Conservation (phyloP, 2,329 filamentous ascomycete genomes). For the Hypoxylon sp. region DNA sequence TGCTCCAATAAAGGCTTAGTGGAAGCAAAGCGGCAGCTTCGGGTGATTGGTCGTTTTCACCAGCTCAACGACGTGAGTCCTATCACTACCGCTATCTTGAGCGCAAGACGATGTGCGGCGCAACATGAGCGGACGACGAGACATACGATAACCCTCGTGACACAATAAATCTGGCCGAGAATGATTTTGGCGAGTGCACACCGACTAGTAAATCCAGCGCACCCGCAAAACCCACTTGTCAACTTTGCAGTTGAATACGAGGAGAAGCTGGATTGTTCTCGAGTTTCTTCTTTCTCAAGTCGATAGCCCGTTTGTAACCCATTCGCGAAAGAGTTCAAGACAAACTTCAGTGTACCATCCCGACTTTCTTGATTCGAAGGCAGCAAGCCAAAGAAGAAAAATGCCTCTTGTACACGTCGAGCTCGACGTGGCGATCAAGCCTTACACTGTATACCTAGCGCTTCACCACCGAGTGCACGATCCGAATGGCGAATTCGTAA, state of each 20-base stretch:
- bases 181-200: not conserved
- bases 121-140: constrained; percentile 2
- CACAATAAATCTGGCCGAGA: not conserved
- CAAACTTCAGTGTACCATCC: not conserved
- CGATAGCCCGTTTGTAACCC: not conserved
- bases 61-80: not conserved
- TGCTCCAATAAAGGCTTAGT: not conserved
- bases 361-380: not conserved
- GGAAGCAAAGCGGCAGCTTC: not conserved
- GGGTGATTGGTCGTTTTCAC: not conserved
- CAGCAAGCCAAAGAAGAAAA: not conserved
- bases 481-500: constrained; percentile 8
- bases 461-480: constrained; percentile 1
- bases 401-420: not conserved
- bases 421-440: not conserved
- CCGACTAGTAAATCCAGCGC: not conserved
- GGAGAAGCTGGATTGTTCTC: not conserved
- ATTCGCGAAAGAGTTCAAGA: not conserved
- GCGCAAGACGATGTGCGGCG: not conserved
- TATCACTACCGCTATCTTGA: not conserved
- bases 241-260: not conserved
- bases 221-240: not conserved
- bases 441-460: constrained; percentile 9
- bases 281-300: not conserved
- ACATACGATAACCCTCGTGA: constrained; percentile 3